Evolutionary conservation across 768 basidiomycete genomes (phyloP), one percentile per base, ranked within the genome.

Genomic region (Mycena alexandri): DNA sequence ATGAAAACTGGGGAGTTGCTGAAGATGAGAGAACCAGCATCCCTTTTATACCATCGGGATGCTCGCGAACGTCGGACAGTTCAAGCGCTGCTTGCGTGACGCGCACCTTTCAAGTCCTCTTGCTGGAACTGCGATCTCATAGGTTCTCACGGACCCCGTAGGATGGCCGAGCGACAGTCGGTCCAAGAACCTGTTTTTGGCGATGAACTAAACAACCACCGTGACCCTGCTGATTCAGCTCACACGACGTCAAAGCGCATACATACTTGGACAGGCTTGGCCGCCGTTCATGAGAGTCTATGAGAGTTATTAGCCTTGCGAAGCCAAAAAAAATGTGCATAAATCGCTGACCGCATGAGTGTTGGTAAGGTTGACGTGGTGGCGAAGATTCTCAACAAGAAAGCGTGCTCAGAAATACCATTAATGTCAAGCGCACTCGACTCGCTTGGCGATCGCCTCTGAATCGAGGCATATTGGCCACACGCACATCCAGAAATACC

Each of bases 401-500:
- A 36, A 21, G 5, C n/a, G n/a, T 53, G 34, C 36, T 52, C 33
- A 51, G 16, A n/a, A n/a, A n/a, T n/a, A 17, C 9, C 29, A 29
- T 6, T 29, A 29, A 3, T 29, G 29, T 29, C 29, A 29, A 29
- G 29, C 29, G 29, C 29, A 29, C 29, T 6, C 29, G 29, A 29
- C 29, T 29, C 3, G 29, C 29, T 29, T 53, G 29, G 19, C 19
- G 9, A 36, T 19, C 5, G 24, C 14, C 25, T 29, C 47, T 22
- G 9, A 11, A 21, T 46, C 44, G 19, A 10, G 19, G 19, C 22
- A 48, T 24, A 13, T 19, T 38, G 16, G 2, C 21, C 1, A 19
- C 61, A 16, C 36, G 34, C 19, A 9, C 43, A 41, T 41, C 21
- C 63, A 64, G 63, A 54, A 57, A 65, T 24, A 65, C 55, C 63